Percentiles rank a stretch among this genome's conserved stretches.
Evolutionary conservation across 129 eudicot genomes (phyloP).

Genomic region (Flaveria sonorensis): DNA sequence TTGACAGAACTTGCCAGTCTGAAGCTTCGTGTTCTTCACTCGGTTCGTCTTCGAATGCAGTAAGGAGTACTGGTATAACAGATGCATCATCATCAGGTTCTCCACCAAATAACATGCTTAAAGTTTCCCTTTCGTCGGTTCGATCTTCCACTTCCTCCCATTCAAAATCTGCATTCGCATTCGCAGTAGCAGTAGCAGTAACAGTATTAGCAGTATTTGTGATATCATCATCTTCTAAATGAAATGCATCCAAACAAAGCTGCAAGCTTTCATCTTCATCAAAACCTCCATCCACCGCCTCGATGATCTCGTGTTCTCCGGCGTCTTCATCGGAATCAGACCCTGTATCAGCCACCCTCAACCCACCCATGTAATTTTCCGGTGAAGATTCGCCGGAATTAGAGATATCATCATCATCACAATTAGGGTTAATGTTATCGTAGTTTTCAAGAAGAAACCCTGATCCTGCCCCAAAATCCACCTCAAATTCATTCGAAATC

Average conservation of each 20-base stretch:
- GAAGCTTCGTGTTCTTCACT: constrained; percentile 24
- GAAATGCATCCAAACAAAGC: constrained; percentile 58
- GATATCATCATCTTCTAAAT: constrained; percentile 38
- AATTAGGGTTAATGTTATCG: constrained; percentile 13
- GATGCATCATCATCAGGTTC: constrained; percentile 50
- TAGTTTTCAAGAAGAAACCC: constrained; percentile 22
- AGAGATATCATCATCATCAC: constrained; percentile 2
- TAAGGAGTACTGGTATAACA: constrained; percentile 25
- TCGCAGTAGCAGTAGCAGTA: background rate
- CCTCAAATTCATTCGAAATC: constrained; percentile 33
- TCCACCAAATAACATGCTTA: constrained; percentile 45
- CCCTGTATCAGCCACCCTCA: constrained; percentile 12
- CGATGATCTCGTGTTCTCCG: constrained; percentile 14
- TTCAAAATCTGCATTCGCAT: constrained; percentile 46
- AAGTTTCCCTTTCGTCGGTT: constrained; percentile 48
- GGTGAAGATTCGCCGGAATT: background rate
- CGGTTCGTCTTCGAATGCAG: constrained; percentile 14
- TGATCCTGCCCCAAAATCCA: constrained; percentile 47
- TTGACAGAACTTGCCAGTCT: constrained; percentile 60
- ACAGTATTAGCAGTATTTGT: background rate
- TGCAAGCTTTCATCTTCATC: constrained; percentile 35
- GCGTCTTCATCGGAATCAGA: constrained; percentile 32
- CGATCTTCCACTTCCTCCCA: constrained; percentile 71
- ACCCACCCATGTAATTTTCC: no score
- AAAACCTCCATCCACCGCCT: constrained; percentile 15